These are phyloP conservation scores for Paramecium octaurelia DNA, from an alignment of 73 alveolate genomes.

Conservation along the genomic window DNA sequence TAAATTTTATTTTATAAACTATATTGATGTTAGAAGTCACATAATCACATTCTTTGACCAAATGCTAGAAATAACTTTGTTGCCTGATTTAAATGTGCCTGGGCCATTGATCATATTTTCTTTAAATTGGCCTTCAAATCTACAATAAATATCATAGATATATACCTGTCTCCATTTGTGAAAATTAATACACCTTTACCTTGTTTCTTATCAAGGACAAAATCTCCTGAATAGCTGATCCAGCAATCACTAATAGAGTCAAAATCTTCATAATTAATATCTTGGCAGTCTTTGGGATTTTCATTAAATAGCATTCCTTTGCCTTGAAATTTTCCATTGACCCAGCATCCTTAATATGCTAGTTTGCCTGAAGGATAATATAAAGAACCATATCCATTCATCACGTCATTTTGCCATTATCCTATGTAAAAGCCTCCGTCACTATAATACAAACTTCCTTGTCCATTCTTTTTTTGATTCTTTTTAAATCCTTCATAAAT, in stretches of 20 bases:
- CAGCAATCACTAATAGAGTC: neutral
- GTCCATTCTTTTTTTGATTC: neutral
- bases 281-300: neutral
- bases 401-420: slow-evolving; percentile 23
- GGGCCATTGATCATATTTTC: neutral
- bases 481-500: slow-evolving; percentile 41
- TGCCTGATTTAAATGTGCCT: slow-evolving; percentile 6
- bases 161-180: slow-evolving; percentile 25
- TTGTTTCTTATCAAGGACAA: neutral
- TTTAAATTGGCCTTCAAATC: slow-evolving; percentile 34
- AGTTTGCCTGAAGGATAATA: slow-evolving; percentile 41
- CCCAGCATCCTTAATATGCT: slow-evolving; percentile 39
- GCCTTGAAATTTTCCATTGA: neutral
- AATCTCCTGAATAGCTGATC: slow-evolving; percentile 29
- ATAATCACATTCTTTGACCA: neutral
- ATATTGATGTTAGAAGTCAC: neutral
- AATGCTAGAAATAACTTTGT: neutral
- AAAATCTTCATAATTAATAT: neutral
- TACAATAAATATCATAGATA: neutral
- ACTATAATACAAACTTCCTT: neutral
- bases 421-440: slow-evolving; percentile 42
- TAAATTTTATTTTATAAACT: neutral
- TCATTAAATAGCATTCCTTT: slow-evolving; percentile 44
- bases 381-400: slow-evolving; percentile 34
- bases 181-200: slow-evolving; percentile 45